Percentiles rank a stretch among this genome's conserved stretches.
phyloP scores from a whole-genome alignment of 2,329 filamentous ascomycete genomes.

The Epicoccum nigrum region DNA sequence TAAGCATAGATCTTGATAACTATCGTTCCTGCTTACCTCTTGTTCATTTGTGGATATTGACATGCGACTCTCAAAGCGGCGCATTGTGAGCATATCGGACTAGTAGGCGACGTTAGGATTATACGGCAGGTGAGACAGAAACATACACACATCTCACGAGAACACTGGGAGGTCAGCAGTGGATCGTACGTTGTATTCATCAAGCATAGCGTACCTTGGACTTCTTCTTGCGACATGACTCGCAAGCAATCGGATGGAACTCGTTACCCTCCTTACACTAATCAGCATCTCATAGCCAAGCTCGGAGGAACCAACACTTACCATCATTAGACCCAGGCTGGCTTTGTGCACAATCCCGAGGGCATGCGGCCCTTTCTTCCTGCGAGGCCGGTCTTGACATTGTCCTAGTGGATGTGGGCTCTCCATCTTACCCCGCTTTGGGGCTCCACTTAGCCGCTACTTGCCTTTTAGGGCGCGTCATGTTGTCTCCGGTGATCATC shows the following conservation, averaged over 20 bases:
- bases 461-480: too few relatives aligned
- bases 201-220: conserved; percentile 29
- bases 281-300: neutral
- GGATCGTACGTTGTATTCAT: too few relatives aligned
- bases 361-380: conserved; percentile 19
- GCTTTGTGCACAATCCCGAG: conserved; percentile 3
- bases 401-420: conserved; percentile 32
- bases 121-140: neutral
- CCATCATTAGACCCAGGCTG: conserved; percentile 23
- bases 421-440: conserved; percentile 1
- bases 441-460: too few relatives aligned
- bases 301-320: conserved; percentile 14
- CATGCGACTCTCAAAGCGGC: conserved; percentile 13
- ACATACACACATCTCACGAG: conserved; percentile 20
- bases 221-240: conserved; percentile 35
- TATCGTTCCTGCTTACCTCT: conserved; percentile 16
- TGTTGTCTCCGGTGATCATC: too few relatives aligned
- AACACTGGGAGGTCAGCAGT: conserved; percentile 22
- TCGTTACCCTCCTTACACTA: conserved; percentile 8
- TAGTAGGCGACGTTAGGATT: neutral
- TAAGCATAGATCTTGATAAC: neutral
- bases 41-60: conserved; percentile 30
- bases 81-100: conserved; percentile 30
- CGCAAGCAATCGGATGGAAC: conserved; percentile 33
- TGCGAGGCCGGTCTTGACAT: conserved; percentile 29